A percentile compares a stretch with the other conserved stretches of the same genome.
Conservation (phyloP, 257 asterid species). For the Henckelia pumila region DNA sequence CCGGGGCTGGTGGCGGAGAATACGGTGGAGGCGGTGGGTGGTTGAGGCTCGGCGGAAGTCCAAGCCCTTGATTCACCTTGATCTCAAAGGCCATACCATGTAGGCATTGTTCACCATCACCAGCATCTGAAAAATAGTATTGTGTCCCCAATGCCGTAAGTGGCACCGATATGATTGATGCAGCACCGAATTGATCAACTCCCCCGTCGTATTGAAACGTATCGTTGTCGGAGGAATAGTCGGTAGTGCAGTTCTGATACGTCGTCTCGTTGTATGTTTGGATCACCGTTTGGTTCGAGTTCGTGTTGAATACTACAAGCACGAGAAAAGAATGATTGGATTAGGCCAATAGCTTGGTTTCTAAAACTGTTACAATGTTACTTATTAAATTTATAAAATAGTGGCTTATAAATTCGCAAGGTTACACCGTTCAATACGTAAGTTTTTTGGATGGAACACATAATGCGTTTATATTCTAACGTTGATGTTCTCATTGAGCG, state of each 20-base stretch:
- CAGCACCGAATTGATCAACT: conserved; percentile 34
- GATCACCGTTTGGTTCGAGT: conserved; percentile 77
- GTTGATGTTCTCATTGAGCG: no score
- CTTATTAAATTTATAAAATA: no score
- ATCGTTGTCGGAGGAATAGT: conserved; percentile 55
- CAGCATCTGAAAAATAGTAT: conserved; percentile 73
- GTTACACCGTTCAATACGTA: no score
- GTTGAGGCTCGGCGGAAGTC: conserved; percentile 88
- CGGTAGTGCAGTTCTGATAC: conserved; percentile 51
- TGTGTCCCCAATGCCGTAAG: conserved; percentile 50
- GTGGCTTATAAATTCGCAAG: no score
- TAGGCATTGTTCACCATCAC: conserved; percentile 68
- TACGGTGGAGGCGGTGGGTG: conserved; percentile 85
- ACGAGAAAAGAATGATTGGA: no score
- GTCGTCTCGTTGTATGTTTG: conserved; percentile 81
- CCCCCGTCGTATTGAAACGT: conserved; percentile 61
- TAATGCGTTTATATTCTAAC: no score
- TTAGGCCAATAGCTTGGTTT: no score
- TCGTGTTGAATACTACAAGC: conserved; percentile 74
- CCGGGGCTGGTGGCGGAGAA: conserved; percentile 57
- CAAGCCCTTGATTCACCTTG: conserved; percentile 62
- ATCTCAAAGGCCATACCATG: conserved; percentile 72
- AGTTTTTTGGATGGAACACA: no score
- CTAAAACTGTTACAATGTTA: no score
- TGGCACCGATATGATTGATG: conserved; percentile 42